A percentile compares a stretch with the other conserved stretches of the same genome.
These are phyloP conservation scores for Candida chilensis DNA, from an alignment of 805 yeast genomes.

Conservation along the genomic window DNA sequence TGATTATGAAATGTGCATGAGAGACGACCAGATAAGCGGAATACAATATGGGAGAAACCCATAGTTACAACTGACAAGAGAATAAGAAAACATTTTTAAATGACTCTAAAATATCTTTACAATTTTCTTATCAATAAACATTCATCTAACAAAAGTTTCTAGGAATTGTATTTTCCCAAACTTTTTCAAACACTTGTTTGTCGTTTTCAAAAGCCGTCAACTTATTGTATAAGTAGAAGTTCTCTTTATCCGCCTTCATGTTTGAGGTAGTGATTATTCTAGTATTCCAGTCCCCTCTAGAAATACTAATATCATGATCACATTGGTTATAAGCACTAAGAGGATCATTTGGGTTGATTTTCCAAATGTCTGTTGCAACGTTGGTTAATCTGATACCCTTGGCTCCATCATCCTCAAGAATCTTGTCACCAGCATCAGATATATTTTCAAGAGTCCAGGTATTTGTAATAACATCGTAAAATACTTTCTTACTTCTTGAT, in stretches of 20 bases:
- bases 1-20: too few relatives aligned
- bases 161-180: conserved; percentile 21
- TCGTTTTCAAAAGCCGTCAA: conserved; percentile 24
- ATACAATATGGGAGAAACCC: too few relatives aligned
- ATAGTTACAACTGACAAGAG: too few relatives aligned
- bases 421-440: conserved; percentile 23
- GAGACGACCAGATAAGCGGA: too few relatives aligned
- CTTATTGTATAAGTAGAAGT: conserved; percentile 19
- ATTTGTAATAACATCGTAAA: conserved; percentile 20
- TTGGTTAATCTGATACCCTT: conserved; percentile 30
- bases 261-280: conserved; percentile 18
- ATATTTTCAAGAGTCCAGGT: conserved; percentile 21
- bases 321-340: conserved; percentile 26
- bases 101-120: too few relatives aligned
- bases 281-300: conserved; percentile 29
- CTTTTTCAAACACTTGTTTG: conserved; percentile 16
- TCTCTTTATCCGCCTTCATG: conserved; percentile 17
- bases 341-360: conserved; percentile 23
- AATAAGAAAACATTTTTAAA: too few relatives aligned
- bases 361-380: conserved; percentile 28
- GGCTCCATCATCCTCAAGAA: conserved; percentile 17
- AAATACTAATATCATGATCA: conserved; percentile 29
- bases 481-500: conserved; percentile 10
- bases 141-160: too few relatives aligned
- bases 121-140: too few relatives aligned